Percentiles rank a stretch among this genome's conserved stretches.
Conservation (phyloP, 2,329 filamentous ascomycete genomes). For the Blastomyces percursus region DNA sequence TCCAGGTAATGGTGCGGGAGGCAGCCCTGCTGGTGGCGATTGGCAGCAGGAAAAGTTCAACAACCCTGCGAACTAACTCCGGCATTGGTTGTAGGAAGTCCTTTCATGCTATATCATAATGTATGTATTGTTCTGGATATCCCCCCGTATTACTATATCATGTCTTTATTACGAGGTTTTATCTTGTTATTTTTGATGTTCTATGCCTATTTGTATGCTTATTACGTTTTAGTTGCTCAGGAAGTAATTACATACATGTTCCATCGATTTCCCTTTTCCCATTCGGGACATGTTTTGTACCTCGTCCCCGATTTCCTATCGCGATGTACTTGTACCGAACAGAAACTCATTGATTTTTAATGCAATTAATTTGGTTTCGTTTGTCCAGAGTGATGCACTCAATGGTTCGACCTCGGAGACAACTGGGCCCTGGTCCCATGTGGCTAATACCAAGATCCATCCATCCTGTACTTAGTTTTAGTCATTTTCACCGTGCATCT, state of each 20-base stretch:
- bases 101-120: background rate
- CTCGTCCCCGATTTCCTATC: background rate
- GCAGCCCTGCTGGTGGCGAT: background rate
- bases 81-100: background rate
- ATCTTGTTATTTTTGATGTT: background rate
- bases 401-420: too few species aligned
- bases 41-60: slow-evolving; percentile 5
- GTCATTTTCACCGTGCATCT: too few species aligned
- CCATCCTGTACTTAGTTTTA: too few species aligned
- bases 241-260: background rate
- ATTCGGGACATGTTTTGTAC: background rate
- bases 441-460: too few species aligned
- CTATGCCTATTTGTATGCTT: background rate
- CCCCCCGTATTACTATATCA: background rate
- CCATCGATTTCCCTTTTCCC: background rate
- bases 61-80: background rate
- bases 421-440: too few species aligned
- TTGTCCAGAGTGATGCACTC: too few species aligned
- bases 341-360: background rate
- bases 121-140: background rate
- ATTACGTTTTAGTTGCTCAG: background rate
- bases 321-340: background rate
- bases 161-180: background rate
- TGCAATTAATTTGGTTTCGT: too few species aligned
- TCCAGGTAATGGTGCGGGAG: background rate